Evolutionary conservation across 2,329 filamentous ascomycete species (phyloP), one percentile per base, ranked within the genome.

Genomic region (Geoglossum cookeanum): DNA sequence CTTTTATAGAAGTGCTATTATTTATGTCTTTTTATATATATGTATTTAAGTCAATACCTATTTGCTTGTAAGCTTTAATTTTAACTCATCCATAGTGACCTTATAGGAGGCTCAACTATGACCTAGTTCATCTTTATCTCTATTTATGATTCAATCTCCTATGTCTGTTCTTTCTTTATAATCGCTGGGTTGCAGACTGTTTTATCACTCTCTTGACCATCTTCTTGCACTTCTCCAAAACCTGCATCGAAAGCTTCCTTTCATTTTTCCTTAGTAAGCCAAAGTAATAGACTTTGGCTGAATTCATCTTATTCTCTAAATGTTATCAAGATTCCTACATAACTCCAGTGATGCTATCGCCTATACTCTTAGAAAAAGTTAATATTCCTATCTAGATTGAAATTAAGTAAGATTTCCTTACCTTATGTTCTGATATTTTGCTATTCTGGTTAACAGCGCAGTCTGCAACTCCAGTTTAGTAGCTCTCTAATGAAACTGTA

Each of bases 1-100:
- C 45, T 49, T n/a, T 49, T 27, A 49, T 49, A 49, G 45, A 49
- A 49, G 45, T 49, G 45, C 45, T 17, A 49, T 49, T 49, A 49
- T 49, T 49, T n/a, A 30, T 49, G n/a, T 49, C 45, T 49, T 27
- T 49, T 49, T 49, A 49, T 49, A 49, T 49, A 49, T 17, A 49
- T 49, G 45, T 49, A 49, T 49, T 49, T n/a, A 49, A 49, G 45
- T 49, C 17, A 49, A 49, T 49, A 49, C n/a, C 45, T 30, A 49
- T 49, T 49, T 49, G 17, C 45, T 49, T 13, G 45, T 30, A 7
- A 49, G 45, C 45, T 49, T 13, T 30, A 49, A 49, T 49, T 49
- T 49, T 30, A 49, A 49, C 45, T 49, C n/a, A 49, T 49, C 45
- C 13, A 49, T 49, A 49, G 45, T 49, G 45, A 49, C 45, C 45